A percentile compares a stretch with the other conserved stretches of the same genome.
phyloP scores from a whole-genome alignment of 495 filamentous ascomycete species.

The Umbilicaria muhlenbergii region DNA sequence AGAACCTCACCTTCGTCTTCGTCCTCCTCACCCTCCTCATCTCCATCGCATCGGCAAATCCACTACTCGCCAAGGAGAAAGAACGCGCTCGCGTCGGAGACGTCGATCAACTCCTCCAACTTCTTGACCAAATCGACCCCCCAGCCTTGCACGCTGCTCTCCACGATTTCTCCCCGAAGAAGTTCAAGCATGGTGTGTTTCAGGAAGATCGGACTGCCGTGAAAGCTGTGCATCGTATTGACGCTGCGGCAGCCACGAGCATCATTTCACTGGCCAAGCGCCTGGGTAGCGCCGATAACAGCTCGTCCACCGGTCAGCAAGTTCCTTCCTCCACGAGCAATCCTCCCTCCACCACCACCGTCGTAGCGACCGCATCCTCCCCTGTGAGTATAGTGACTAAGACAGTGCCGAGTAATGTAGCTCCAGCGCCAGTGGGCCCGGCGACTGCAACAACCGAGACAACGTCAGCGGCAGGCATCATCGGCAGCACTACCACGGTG shows the following conservation, averaged over 20 bases:
- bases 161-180: slow-evolving; percentile 28
- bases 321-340: slow-evolving; percentile 1
- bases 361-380: slow-evolving; percentile 10
- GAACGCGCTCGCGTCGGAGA: slow-evolving; percentile 3
- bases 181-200: slow-evolving; percentile 37
- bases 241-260: slow-evolving; percentile 26
- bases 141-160: slow-evolving; percentile 31
- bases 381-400: slow-evolving; percentile 2
- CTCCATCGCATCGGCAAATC: neutral
- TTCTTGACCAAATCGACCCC: slow-evolving; percentile 24
- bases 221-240: slow-evolving; percentile 31
- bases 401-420: neutral
- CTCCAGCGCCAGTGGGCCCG: slow-evolving; percentile 21
- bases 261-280: slow-evolving; percentile 29
- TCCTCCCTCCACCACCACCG: slow-evolving; percentile 6
- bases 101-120: slow-evolving; percentile 18
- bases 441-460: slow-evolving; percentile 17
- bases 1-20: slow-evolving; percentile 2
- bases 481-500: slow-evolving; percentile 2
- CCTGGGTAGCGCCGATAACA: slow-evolving; percentile 16
- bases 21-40: slow-evolving; percentile 3
- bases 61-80: neutral
- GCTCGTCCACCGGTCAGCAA: no score
- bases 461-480: slow-evolving; percentile 16
- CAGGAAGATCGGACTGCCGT: slow-evolving; percentile 28